A percentile compares a stretch with the other conserved stretches of the same genome.
These are phyloP conservation scores for Daldinia eschscholtzii DNA, from an alignment of 2,329 filamentous ascomycete genomes.

Conservation along the genomic window DNA sequence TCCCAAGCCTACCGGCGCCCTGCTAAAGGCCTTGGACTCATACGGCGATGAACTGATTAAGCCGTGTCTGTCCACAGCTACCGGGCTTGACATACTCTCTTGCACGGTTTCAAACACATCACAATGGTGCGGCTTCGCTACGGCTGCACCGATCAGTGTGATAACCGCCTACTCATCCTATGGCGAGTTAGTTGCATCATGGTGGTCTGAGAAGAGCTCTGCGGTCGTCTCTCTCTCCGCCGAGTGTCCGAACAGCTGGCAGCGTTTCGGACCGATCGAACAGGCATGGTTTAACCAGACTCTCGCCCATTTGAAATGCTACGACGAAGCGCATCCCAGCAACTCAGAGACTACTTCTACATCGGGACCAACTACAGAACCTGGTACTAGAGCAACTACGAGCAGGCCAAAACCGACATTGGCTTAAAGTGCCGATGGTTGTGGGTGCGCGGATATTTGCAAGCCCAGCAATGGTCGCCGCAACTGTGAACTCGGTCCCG, in stretches of 20 bases:
- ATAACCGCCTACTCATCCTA: conserved; percentile 22
- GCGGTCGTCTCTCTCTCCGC: conserved; percentile 5
- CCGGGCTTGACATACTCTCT: not conserved
- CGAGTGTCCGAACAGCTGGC: conserved; percentile 22
- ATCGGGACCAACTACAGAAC: too few species aligned
- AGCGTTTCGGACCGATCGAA: not conserved
- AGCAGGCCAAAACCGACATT: too few species aligned
- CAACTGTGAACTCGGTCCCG: too few species aligned
- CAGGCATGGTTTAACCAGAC: conserved; percentile 20
- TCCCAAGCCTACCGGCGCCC: conserved; percentile 19
- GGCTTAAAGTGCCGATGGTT: too few species aligned
- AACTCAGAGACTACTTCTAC: not conserved
- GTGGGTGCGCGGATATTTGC: too few species aligned
- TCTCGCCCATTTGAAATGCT: conserved; percentile 15
- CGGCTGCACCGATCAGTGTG: conserved; percentile 15
- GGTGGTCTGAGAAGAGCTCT: conserved; percentile 21
- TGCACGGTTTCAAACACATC: conserved; percentile 6
- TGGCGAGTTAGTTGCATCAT: conserved; percentile 20
- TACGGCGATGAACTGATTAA: conserved; percentile 19
- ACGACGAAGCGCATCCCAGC: conserved; percentile 13
- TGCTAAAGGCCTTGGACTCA: conserved; percentile 9
- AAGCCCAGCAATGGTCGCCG: too few species aligned
- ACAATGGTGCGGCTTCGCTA: conserved; percentile 28
- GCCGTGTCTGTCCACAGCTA: conserved; percentile 19
- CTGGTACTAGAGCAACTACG: too few species aligned